Evolutionary conservation across 768 basidiomycete genomes (phyloP), one percentile per base, ranked within the genome.

Genomic region (Lentinula boryana): DNA sequence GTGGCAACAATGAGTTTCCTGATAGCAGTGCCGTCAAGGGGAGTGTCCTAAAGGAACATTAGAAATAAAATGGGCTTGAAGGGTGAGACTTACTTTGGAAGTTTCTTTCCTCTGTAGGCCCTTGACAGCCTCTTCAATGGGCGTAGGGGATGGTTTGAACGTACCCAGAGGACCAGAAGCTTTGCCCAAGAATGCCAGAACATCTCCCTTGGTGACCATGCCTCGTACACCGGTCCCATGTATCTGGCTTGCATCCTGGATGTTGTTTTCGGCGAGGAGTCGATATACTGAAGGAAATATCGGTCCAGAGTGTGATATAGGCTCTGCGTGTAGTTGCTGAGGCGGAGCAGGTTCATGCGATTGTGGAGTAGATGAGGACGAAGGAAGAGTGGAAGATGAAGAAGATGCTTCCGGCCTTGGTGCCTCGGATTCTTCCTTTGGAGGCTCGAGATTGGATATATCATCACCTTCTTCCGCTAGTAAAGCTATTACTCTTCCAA

Each of bases 381-480:
- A 69, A 5, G 66, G 67, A 23, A 73, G 64, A n/a, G 76, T 44
- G 27, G 75, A 65, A 41, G 74, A 55, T 10, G 73, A 64, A n/a
- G 76, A 50, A 32, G 75, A 65, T 40, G 74, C 56, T 10, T 75
- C 49, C 38, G 71, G 56, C 12, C 70, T 50, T 54, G 67, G 64
- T 49, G 74, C 64, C 52, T 74, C 61, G 31, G 68, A 66, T 27
- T 77, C 75, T 63, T 83, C 79, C 62, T 78, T 74, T 3, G 91
- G 87, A 16, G 76, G 71, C 67, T 93, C 81, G 49, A 98, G 83
- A 68, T 89, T 87, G 56, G 94, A 86, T 61, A 98, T 86, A 72
- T 98, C 91, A 73, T 99, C 96, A 7, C 96, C 96, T 72, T 95
- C 92, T 70, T 99, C 95, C 31, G 93, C 95, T 7, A 98, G 82